Base-by-base conservation (phyloP, 495 filamentous ascomycete genomes). In the Penicillium parvum region DNA sequence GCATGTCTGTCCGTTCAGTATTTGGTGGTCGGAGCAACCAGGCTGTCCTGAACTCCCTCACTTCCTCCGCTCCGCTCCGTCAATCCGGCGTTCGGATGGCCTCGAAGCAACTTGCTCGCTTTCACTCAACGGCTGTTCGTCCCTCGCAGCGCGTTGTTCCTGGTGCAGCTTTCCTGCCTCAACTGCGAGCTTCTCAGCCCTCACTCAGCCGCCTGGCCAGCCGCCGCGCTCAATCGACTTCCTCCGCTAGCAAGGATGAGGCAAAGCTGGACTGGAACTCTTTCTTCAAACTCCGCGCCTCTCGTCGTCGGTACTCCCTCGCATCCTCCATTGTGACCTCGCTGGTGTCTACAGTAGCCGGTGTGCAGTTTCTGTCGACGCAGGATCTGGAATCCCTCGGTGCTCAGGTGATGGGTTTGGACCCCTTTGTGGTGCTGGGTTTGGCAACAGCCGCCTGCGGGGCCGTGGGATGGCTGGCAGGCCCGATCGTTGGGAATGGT, bases 231-330 rank as follows among this genome's bases (percentile, higher is more conserved):
- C 60, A 69, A 43, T 59, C 69, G 19, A 58, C 71, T 16, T 43
- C 63, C 18, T 43, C 67, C 7, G 14, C 62, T 6, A 0, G 26
- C 37, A 50, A 53, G 16, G 48, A 60, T 34, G 37, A 63, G 16
- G 63, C 60, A 23, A 68, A 68, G 19, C 80, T 95, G 14, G 81
- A 89, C 66, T 98, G 92, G 92, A 85, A 96, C 71, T 79, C 79
- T 27, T 98, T 95, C 78, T 90, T 98, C 76, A 75, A 75, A 50
- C 83, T 97, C 35, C 91, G 92, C 57, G 82, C 84, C 39, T 82
- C 79, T 23, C 86, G 91, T 15, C 85, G 92, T 10, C 78, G 85
- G 37, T 85, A 87, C 76, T 85, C 89, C 49, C 81, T 94, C 27
- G 78, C 69, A 36, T 84, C 85, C 27, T 88, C 85, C 7, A 64